Base-by-base conservation (phyloP, 1,284 basidiomycete genomes). In the Ceratobasidium sp. region DNA sequence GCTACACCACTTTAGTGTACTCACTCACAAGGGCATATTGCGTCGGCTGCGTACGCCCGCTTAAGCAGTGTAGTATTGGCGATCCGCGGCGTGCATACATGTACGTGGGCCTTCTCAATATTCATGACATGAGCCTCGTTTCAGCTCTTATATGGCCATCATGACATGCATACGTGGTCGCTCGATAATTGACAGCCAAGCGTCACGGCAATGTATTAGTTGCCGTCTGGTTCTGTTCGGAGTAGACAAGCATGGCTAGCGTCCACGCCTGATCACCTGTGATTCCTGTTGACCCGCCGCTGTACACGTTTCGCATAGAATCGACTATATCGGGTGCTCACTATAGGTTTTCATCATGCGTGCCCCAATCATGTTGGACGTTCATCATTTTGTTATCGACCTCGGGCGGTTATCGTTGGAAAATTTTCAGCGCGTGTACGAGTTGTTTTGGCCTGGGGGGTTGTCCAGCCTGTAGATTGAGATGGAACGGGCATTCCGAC, bases 361-460 rank as follows among this genome's bases (percentile, higher is more conserved):
- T 53, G 64, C 55, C 45, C 64, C 64, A 54, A 67, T 67, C 64
- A 43, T 38, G 22, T 55, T 53, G 25, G 17, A 53, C 50, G 50
- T 67, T 45, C 52, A 55, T 55, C 64, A 49, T 31, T 32, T 45
- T 45, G 42, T 50, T 50, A 50, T 50, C 47, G 22, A 17, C 42
- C 22, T n/a, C 22, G 47, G 25, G 47, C 47, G 47, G 47, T 27
- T 50, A 50, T 27, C 22, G 47, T 27, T 29, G 47, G n/a, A n/a
- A 50, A 50, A 50, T 25, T 25, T 47, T 50, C 22, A 50, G 47
- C 22, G 25, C 29, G 45, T 47, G 45, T 22, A 50, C 15, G 15
- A 15, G 17, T n/a, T n/a, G 42, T n/a, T n/a, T n/a, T n/a, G n/a
- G n/a, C n/a, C n/a, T n/a, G n/a, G n/a, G n/a, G n/a, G n/a, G n/a